phyloP scores from a whole-genome alignment of 208 protist genomes.

The Trichomonas tenax region DNA sequence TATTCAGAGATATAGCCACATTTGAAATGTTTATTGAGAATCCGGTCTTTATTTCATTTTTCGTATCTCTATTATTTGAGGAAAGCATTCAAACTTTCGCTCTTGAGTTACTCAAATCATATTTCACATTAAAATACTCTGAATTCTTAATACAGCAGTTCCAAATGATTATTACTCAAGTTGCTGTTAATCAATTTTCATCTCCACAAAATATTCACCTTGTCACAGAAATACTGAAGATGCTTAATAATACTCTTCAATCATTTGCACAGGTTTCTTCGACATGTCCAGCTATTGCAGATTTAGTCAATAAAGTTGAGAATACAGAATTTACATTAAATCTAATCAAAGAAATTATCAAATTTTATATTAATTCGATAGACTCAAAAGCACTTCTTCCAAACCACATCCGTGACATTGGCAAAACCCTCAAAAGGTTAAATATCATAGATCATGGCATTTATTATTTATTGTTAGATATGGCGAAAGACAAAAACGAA shows the following conservation, averaged over 20 bases:
- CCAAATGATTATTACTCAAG: not conserved
- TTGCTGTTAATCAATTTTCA: not conserved
- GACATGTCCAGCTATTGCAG: not conserved
- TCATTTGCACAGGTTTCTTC: not conserved
- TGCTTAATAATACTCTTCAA: not conserved
- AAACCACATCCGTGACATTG: not conserved
- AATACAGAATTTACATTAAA: not conserved
- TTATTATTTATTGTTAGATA: not conserved
- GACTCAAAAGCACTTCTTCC: not conserved
- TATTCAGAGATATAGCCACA: not conserved
- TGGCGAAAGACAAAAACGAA: not conserved
- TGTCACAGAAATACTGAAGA: not conserved
- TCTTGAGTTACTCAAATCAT: not conserved
- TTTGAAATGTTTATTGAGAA: not conserved
- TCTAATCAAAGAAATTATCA: not conserved
- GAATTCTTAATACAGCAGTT: not conserved
- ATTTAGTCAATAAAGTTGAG: not conserved
- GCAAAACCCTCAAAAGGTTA: not conserved
- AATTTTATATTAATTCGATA: not conserved
- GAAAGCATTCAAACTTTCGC: not conserved
- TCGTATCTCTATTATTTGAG: not conserved
- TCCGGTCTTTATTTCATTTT: not conserved
- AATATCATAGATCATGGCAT: not conserved
- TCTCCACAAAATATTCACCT: not conserved
- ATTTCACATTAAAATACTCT: not conserved